A percentile compares a stretch with the other conserved stretches of the same genome.
phyloP scores from a whole-genome alignment of 164 flowering plant species.

The Cinnamomum chago region DNA sequence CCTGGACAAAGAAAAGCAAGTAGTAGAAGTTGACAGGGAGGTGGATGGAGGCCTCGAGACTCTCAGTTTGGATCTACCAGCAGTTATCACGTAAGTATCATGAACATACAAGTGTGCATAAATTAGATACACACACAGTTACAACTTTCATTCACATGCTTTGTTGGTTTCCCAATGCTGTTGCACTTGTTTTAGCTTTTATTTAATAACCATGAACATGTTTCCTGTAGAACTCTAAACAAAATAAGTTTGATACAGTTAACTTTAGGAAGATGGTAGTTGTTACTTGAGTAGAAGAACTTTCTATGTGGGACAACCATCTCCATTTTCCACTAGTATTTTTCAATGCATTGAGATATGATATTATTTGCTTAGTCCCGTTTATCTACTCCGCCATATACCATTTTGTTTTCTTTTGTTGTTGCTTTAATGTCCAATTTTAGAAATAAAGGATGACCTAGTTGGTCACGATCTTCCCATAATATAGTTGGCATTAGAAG shows the following conservation, averaged over 20 bases:
- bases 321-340: background rate
- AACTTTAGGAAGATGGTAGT: background rate
- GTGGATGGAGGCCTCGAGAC: slow-evolving; percentile 95
- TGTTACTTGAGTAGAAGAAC: background rate
- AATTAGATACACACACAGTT: too few relatives aligned
- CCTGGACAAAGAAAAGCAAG: slow-evolving; percentile 69
- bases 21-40: slow-evolving; percentile 82
- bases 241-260: background rate
- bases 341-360: too few relatives aligned
- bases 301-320: background rate
- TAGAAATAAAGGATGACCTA: too few relatives aligned
- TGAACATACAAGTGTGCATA: too few relatives aligned
- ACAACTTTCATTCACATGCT: background rate
- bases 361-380: too few relatives aligned
- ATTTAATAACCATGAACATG: background rate
- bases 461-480: too few relatives aligned
- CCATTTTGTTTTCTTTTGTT: too few relatives aligned
- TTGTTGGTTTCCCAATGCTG: background rate
- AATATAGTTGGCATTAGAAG: too few relatives aligned
- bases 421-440: too few relatives aligned
- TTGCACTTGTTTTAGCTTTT: background rate
- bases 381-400: too few relatives aligned
- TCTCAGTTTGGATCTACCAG: slow-evolving; percentile 70
- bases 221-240: slow-evolving; percentile 1
- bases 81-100: slow-evolving; percentile 71